Conservation (phyloP, 1,284 basidiomycete genomes). For the Moesziomyces sp. region DNA sequence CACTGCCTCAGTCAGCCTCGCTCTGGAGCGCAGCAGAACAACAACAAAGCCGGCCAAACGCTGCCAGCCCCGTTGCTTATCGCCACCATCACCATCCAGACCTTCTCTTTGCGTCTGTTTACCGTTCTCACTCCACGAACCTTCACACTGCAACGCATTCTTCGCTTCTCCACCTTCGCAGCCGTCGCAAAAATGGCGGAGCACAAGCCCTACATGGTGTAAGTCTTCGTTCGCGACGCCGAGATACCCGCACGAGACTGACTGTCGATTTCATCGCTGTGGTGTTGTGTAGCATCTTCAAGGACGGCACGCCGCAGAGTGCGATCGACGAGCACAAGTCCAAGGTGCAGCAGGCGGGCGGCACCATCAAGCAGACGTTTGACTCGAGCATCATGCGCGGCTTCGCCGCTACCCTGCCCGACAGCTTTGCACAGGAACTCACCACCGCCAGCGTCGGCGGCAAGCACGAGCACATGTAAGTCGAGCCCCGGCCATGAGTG, state of each 20-base stretch:
- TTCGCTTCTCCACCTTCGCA: conserved; percentile 10
- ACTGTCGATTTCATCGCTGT: background rate
- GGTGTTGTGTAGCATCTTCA: conserved; percentile 51
- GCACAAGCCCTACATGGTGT: conserved; percentile 59
- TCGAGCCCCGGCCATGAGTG: background rate
- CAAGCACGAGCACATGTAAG: conserved; percentile 60
- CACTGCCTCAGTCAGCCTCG: background rate
- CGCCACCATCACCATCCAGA: background rate
- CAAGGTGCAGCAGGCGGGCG: conserved; percentile 51
- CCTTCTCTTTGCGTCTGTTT: background rate
- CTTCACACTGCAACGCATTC: background rate
- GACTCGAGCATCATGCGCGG: conserved; percentile 60
- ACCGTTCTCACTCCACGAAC: background rate
- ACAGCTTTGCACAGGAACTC: conserved; percentile 41
- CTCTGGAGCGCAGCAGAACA: too few species aligned
- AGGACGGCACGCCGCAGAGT: conserved; percentile 37
- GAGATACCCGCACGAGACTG: too few species aligned
- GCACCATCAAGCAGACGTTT: conserved; percentile 59
- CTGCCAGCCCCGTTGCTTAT: background rate
- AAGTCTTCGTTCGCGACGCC: conserved; percentile 7
- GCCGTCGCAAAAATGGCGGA: conserved; percentile 38
- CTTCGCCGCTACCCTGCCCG: conserved; percentile 54
- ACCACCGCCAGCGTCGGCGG: conserved; percentile 38
- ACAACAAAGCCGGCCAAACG: background rate
- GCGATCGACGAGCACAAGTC: conserved; percentile 53